Base-by-base conservation (phyloP, 2,329 filamentous ascomycete species). In the Ceratocystis cubensis region DNA sequence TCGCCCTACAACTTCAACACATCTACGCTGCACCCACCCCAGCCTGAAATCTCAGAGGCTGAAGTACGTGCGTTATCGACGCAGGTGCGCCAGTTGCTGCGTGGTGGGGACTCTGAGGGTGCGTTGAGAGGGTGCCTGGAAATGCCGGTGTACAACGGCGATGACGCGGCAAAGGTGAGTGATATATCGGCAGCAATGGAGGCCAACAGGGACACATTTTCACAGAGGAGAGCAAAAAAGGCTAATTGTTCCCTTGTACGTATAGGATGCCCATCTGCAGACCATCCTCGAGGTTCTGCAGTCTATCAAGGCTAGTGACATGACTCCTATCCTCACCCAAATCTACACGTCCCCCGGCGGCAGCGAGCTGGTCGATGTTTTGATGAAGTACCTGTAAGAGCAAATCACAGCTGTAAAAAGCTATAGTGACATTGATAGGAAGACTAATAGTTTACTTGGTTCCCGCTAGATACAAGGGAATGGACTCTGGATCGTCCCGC, bases 361-460 rank as follows among this genome's bases (percentile, higher is more conserved):
- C 33, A 85, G 84, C 69, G 94, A 97, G 77, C 82, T 89, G 69
- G 79, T 96, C 71, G 94, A 99, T 76, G 91, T 93, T 64, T 79
- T 99, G 75, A 96, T 96, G 89, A 99, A 99, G 80, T 99, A 96
- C 78, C 81, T 96, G 86, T 96, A 84, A 73, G 88, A 81, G 41
- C 50, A 30, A 61, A 15, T 45, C 45, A 50, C 25, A 61, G n/a
- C 20, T n/a, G 3, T 20, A 7, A 25, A 25, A 7, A 10, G 20
- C 7, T 22, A 22, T 22, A 20, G 13, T 65, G 13, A 37, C n/a
- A 41, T 30, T 17, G 17, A 48, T n/a, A 8, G 22, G 33, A 17
- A 33, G 13, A 59, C 1, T 10, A 56, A 45, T 41, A 25, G 8
- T 46, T 30, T 59, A 17, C 25, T 22, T 41, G n/a, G 7, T 30